These are phyloP conservation scores for Dothistroma septosporum DNA, from an alignment of 2,329 filamentous ascomycete species.

Conservation along the genomic window DNA sequence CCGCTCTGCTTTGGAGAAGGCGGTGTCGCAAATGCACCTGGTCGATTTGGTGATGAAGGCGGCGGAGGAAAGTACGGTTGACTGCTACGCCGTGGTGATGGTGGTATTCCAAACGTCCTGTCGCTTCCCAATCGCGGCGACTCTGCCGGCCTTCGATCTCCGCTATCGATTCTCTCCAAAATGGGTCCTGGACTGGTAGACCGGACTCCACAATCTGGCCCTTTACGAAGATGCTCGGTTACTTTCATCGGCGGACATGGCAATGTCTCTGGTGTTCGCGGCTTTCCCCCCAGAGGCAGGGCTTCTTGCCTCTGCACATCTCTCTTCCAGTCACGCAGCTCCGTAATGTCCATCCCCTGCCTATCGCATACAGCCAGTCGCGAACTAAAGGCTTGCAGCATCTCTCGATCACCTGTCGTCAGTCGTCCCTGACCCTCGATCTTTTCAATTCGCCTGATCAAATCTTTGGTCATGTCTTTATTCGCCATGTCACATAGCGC, in stretches of 20 bases:
- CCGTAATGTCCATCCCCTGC: constrained; percentile 21
- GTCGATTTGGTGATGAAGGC: background rate
- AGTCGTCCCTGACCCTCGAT: constrained; percentile 19
- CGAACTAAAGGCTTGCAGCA: constrained; percentile 25
- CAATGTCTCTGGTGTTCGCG: constrained; percentile 9
- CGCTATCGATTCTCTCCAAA: constrained; percentile 6
- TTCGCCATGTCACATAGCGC: constrained; percentile 19
- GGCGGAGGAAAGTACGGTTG: constrained; percentile 2
- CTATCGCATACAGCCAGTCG: constrained; percentile 23
- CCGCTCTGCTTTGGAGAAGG: background rate
- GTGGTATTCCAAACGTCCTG: background rate
- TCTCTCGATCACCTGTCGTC: constrained; percentile 22
- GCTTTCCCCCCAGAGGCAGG: constrained; percentile 14
- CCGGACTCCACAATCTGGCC: background rate
- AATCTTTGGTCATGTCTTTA: constrained; percentile 25
- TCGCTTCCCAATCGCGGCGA: background rate
- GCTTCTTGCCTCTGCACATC: constrained; percentile 11
- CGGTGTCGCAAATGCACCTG: background rate
- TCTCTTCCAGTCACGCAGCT: constrained; percentile 22
- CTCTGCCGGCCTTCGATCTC: background rate
- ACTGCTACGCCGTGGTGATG: background rate
- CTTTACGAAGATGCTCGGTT: constrained; percentile 3
- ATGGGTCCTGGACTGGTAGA: constrained; percentile 9
- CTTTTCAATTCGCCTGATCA: constrained; percentile 22
- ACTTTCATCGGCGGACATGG: constrained; percentile 1